Evolutionary conservation across 345 rosid genomes (phyloP), one percentile per base, ranked within the genome.

Genomic region (Heritiera fomes): DNA sequence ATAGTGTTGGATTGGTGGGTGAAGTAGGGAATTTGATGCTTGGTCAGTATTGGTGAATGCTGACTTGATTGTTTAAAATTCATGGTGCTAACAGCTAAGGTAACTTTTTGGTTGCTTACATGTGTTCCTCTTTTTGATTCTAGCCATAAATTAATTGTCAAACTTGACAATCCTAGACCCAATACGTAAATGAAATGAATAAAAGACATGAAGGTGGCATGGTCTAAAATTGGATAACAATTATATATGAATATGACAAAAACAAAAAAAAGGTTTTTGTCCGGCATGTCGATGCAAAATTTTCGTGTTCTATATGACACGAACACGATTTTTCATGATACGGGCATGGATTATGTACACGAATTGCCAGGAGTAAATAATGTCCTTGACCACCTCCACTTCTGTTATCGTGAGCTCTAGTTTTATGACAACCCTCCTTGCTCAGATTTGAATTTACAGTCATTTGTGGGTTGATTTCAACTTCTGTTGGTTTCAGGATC

Each of bases 401-500:
- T 72, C 11, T 52, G 30, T 17, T 53, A 53, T 53, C 10, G 34
- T 34, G 71, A 59, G 58, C 62, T 60, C 32, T 40, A 68, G 68
- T 30, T 13, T 28, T 65, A 8, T 49, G 28, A 30, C 6, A 15
- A n/a, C 58, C 41, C 43, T 46, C 20, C 38, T 15, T 75, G 45
- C 59, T 60, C 30, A 61, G 5, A n/a, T 63, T 23, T 60, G 56
- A 60, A 75, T 61, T 75, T 28, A 46, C 32, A 61, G 55, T 75
- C 20, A 60, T 75, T 38, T 59, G 47, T 63, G 28, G 58, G 46
- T 66, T 80, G 11, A 72, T 78, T 60, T 67, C 45, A 75, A 71
- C 68, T 69, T 71, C 59, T 80, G 23, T 82, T 84, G 82, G 76
- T 88, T 89, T 85, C 94, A 94, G 99, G 87, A 89, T 93, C 60